Conservation (phyloP, 2,329 filamentous ascomycete species). For the Fusarium pininemorale region DNA sequence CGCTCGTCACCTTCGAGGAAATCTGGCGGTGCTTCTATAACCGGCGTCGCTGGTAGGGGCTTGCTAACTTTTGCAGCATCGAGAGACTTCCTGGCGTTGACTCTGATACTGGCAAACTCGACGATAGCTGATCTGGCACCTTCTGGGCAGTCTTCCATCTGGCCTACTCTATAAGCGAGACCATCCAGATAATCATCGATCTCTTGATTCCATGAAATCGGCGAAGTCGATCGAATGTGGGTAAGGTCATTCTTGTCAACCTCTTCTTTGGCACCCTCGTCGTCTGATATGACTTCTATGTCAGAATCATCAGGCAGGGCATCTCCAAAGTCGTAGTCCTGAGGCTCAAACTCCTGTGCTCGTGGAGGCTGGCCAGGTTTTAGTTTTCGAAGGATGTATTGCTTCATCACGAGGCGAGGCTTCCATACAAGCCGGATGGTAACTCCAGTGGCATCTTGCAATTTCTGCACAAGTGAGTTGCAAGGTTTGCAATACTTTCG, state of each 20-base stretch:
- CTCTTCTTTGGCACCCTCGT: not conserved
- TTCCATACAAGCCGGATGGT: constrained; percentile 42
- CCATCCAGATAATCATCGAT: constrained; percentile 38
- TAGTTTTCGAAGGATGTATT: constrained; percentile 30
- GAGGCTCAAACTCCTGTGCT: constrained; percentile 12
- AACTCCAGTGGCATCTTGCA: constrained; percentile 43
- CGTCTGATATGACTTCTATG: constrained; percentile 23
- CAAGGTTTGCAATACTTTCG: constrained; percentile 46
- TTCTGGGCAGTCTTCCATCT: constrained; percentile 40
- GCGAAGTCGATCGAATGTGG: constrained; percentile 13
- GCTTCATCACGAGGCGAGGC: constrained; percentile 40
- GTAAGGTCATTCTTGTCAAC: constrained; percentile 36
- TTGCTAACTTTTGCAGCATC: constrained; percentile 33
- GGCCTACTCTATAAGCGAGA: constrained; percentile 48
- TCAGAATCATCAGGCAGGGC: constrained; percentile 15
- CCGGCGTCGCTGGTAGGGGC: constrained; percentile 46
- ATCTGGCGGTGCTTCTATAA: constrained; percentile 37
- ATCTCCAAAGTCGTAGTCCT: constrained; percentile 40
- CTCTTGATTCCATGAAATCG: constrained; percentile 6
- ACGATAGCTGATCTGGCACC: constrained; percentile 43
- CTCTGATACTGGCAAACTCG: constrained; percentile 34
- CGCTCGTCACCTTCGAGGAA: constrained; percentile 8
- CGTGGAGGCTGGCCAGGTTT: not conserved
- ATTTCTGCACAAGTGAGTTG: constrained; percentile 34
- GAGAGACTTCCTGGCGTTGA: not conserved